A percentile compares a stretch with the other conserved stretches of the same genome.
Evolutionary conservation across 352 stramenopile genomes (phyloP).

Genomic region (Saprolegnia diclina): DNA sequence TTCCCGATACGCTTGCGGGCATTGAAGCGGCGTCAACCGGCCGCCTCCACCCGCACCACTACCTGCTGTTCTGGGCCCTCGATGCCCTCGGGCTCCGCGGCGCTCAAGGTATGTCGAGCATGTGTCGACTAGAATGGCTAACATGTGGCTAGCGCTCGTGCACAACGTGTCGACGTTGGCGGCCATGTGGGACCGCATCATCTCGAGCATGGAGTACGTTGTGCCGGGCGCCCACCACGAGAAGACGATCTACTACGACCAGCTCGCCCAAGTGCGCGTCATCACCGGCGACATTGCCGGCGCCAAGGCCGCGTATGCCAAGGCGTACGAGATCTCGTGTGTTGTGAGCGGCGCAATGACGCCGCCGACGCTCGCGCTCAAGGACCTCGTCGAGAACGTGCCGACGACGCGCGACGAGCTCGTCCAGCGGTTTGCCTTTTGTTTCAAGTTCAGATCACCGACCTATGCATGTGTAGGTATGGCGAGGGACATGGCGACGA

Average conservation of each 20-base stretch:
- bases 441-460: no score
- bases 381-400: conserved; percentile 50
- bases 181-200: conserved; percentile 59
- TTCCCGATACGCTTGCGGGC: conserved; percentile 33
- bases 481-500: not conserved
- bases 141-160: conserved; percentile 32
- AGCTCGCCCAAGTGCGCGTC: conserved; percentile 62
- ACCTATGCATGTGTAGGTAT: not conserved
- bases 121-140: not conserved
- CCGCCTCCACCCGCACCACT: conserved; percentile 56
- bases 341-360: conserved; percentile 53
- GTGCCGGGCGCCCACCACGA: conserved; percentile 59
- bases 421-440: conserved; percentile 48
- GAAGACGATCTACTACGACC: conserved; percentile 83
- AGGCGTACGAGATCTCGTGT: conserved; percentile 52
- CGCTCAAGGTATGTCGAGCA: conserved; percentile 11
- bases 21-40: conserved; percentile 40
- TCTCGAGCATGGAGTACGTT: conserved; percentile 57
- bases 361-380: conserved; percentile 53
- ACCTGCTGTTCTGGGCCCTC: conserved; percentile 71
- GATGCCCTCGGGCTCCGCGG: conserved; percentile 34
- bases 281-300: conserved; percentile 48
- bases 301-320: conserved; percentile 44
- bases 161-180: conserved; percentile 33
- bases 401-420: conserved; percentile 50